These are phyloP conservation scores for Mrakia hoshinonis DNA, from an alignment of 768 basidiomycete species.

Conservation along the genomic window DNA sequence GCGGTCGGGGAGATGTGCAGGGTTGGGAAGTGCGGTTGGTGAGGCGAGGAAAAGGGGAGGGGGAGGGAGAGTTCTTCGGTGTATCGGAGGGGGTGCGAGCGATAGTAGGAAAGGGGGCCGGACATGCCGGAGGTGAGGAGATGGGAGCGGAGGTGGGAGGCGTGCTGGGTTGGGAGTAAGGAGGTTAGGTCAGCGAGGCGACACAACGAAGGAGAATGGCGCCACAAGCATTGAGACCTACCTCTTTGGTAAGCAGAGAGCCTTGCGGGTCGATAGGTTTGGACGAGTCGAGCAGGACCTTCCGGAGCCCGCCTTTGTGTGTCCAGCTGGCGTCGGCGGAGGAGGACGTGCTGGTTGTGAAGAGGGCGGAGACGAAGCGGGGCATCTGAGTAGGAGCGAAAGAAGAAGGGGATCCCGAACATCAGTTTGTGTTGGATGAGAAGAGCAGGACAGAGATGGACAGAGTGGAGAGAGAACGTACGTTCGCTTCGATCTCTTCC, in stretches of 20 bases:
- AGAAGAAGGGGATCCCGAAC: no score
- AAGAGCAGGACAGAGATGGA: not conserved
- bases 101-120: slow-evolving; percentile 5
- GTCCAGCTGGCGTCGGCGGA: not conserved
- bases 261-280: not conserved
- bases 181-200: not conserved
- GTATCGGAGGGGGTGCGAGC: not conserved
- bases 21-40: not conserved
- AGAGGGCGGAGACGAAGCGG: not conserved
- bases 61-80: not conserved
- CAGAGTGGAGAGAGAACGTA: slow-evolving; percentile 36
- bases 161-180: not conserved
- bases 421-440: no score
- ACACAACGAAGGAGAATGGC: not conserved
- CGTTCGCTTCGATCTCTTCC: slow-evolving; percentile 52
- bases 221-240: not conserved
- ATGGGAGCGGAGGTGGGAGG: not conserved
- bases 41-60: not conserved
- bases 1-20: not conserved
- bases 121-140: not conserved
- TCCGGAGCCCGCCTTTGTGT: not conserved
- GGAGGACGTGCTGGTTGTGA: not conserved
- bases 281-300: not conserved
- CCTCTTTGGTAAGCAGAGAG: not conserved
- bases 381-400: no score